Percentiles rank a stretch among this genome's conserved stretches.
Evolutionary conservation across 106 monocot species (phyloP).

Genomic region (Ottelia alismoides): DNA sequence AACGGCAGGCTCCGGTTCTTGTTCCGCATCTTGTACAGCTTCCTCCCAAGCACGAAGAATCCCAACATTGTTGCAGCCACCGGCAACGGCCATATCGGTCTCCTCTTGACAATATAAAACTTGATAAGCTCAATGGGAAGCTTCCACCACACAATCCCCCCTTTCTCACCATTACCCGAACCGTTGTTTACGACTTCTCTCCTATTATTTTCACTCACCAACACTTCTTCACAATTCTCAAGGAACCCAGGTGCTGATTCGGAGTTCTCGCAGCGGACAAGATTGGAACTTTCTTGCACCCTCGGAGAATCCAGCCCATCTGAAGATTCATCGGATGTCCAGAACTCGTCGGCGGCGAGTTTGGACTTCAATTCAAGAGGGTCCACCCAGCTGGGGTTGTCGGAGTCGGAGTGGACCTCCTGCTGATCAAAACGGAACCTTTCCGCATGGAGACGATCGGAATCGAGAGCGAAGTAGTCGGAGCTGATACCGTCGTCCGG

Average conservation of each 20-base stretch:
- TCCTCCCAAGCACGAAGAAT: conserved; percentile 22
- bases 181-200: background rate
- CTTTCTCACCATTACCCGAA: conserved; percentile 5
- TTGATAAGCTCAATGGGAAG: conserved; percentile 19
- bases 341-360: conserved; percentile 2
- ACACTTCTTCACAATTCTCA: too few relatives aligned
- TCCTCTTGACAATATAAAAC: conserved; percentile 16
- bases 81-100: conserved; percentile 29
- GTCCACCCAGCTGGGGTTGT: conserved; percentile 19
- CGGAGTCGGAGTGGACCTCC: conserved; percentile 17
- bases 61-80: conserved; percentile 19
- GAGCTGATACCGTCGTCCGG: conserved; percentile 22
- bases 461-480: conserved; percentile 33
- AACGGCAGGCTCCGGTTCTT: conserved; percentile 16
- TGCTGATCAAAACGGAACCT: conserved; percentile 2
- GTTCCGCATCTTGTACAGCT: conserved; percentile 24
- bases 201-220: too few relatives aligned
- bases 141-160: conserved; percentile 26
- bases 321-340: conserved; percentile 12
- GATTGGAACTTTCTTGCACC: too few relatives aligned
- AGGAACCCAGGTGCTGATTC: too few relatives aligned
- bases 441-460: background rate
- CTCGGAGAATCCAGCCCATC: conserved; percentile 1
- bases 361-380: conserved; percentile 18
- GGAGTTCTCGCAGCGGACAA: too few relatives aligned